phyloP scores from a whole-genome alignment of 2,329 filamentous ascomycete species.

The Dothistroma pini region DNA sequence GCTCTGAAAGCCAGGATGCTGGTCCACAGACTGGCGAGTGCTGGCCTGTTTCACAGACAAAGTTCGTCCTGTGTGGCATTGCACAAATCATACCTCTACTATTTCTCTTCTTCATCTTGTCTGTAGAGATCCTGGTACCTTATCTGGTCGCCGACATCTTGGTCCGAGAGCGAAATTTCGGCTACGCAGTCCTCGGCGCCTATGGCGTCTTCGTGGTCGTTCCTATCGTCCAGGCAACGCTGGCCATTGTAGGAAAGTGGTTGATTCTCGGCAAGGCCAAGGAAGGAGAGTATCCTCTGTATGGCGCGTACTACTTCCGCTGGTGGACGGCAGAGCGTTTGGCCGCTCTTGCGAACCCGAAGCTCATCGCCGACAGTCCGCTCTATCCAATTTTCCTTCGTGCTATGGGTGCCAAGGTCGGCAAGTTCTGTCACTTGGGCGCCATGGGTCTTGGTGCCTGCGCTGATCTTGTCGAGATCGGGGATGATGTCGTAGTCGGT shows the following conservation, averaged over 20 bases:
- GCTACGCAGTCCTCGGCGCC: conserved; percentile 20
- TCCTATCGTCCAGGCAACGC: conserved; percentile 22
- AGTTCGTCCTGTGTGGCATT: conserved; percentile 23
- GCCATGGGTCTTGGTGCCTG: conserved; percentile 21
- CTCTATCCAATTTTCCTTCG: conserved; percentile 22
- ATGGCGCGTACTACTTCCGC: conserved; percentile 54
- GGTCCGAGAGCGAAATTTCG: conserved; percentile 7
- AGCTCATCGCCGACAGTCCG: conserved; percentile 23
- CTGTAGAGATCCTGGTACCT: conserved; percentile 26
- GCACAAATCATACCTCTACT: conserved; percentile 24
- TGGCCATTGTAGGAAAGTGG: conserved; percentile 53
- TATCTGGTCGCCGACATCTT: conserved; percentile 26
- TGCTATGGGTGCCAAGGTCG: conserved; percentile 25
- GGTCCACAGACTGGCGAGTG: conserved; percentile 21
- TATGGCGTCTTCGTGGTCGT: conserved; percentile 23
- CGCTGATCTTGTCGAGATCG: conserved; percentile 26
- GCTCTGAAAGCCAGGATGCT: conserved; percentile 12
- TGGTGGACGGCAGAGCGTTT: conserved; percentile 50
- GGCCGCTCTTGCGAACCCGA: conserved; percentile 16
- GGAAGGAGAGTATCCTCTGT: conserved; percentile 56
- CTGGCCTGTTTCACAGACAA: conserved; percentile 17
- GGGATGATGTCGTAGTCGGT: conserved; percentile 26
- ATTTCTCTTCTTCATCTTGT: conserved; percentile 24
- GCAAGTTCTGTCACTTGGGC: conserved; percentile 24
- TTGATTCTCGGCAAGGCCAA: conserved; percentile 51